Percentiles rank a stretch among this genome's conserved stretches.
phyloP scores from a whole-genome alignment of 768 basidiomycete species.

The Boletus vermiculosoides region DNA sequence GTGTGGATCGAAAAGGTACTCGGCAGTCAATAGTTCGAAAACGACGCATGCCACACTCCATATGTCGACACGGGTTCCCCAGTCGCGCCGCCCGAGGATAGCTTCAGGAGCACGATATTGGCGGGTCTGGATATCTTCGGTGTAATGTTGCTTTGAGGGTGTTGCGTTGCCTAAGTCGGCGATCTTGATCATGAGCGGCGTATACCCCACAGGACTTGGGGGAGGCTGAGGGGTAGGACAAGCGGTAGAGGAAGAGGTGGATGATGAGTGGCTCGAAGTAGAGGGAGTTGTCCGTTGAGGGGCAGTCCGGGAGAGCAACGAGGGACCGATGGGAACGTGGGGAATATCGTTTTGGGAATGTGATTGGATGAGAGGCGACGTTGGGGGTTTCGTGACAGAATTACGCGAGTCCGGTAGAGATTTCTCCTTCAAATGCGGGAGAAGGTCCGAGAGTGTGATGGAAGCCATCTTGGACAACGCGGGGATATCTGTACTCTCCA shows the following conservation, averaged over 20 bases:
- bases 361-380: constrained; percentile 28
- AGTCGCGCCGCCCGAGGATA: constrained; percentile 82
- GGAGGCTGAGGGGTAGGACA: constrained; percentile 26
- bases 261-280: constrained; percentile 20
- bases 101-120: constrained; percentile 96
- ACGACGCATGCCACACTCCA: constrained; percentile 92
- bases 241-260: constrained; percentile 20
- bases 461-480: constrained; percentile 35
- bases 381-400: constrained; percentile 2
- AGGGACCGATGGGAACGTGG: constrained; percentile 40
- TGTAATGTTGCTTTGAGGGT: constrained; percentile 85
- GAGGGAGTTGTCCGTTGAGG: constrained; percentile 32
- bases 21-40: constrained; percentile 88
- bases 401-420: neutral
- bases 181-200: constrained; percentile 82
- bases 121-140: constrained; percentile 95
- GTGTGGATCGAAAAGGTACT: constrained; percentile 90
- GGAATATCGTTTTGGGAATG: constrained; percentile 16
- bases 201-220: constrained; percentile 16
- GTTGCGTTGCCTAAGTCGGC: constrained; percentile 95
- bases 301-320: constrained; percentile 65
- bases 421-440: constrained; percentile 1
- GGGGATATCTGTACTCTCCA: constrained; percentile 38
- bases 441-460: constrained; percentile 17
- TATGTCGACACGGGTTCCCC: constrained; percentile 83